phyloP scores from a whole-genome alignment of 208 protist species.

The Leishmania gerbilli region DNA sequence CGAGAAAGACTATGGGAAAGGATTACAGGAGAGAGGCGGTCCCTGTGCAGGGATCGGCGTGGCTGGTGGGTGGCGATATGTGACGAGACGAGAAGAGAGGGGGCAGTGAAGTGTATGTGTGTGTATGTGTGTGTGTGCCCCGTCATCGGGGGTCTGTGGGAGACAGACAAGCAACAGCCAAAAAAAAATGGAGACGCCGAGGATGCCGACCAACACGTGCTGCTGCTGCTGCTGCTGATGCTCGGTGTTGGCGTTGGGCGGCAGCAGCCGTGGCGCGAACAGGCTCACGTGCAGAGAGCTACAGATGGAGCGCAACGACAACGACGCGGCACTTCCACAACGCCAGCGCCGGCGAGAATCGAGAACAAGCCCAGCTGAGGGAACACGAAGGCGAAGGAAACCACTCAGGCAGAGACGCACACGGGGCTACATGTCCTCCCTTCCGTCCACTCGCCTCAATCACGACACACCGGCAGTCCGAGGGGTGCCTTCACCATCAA shows the following conservation, averaged over 20 bases:
- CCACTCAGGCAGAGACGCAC: background rate
- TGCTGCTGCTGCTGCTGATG: too few relatives aligned
- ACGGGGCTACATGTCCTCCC: background rate
- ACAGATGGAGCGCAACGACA: background rate
- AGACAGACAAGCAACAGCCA: too few relatives aligned
- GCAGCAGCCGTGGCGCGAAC: too few relatives aligned
- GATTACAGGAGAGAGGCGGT: too few relatives aligned
- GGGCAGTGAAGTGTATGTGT: background rate
- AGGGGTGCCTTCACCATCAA: background rate
- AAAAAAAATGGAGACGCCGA: too few relatives aligned
- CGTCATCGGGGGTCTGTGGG: too few relatives aligned
- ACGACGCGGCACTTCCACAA: too few relatives aligned
- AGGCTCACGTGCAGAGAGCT: too few relatives aligned
- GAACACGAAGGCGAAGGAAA: background rate
- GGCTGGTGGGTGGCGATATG: too few relatives aligned
- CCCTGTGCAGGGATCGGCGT: too few relatives aligned
- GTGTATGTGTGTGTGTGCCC: conserved; percentile 2
- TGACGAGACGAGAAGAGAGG: conserved; percentile 5
- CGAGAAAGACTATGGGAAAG: background rate
- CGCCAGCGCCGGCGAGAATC: background rate
- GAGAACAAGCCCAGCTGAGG: background rate
- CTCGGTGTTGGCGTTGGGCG: too few relatives aligned
- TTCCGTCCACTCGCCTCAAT: background rate
- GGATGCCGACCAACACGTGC: too few relatives aligned
- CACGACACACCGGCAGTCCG: background rate